These are phyloP conservation scores for Fragosphaeria purpurea DNA, from an alignment of 2,329 filamentous ascomycete species.

Conservation along the genomic window DNA sequence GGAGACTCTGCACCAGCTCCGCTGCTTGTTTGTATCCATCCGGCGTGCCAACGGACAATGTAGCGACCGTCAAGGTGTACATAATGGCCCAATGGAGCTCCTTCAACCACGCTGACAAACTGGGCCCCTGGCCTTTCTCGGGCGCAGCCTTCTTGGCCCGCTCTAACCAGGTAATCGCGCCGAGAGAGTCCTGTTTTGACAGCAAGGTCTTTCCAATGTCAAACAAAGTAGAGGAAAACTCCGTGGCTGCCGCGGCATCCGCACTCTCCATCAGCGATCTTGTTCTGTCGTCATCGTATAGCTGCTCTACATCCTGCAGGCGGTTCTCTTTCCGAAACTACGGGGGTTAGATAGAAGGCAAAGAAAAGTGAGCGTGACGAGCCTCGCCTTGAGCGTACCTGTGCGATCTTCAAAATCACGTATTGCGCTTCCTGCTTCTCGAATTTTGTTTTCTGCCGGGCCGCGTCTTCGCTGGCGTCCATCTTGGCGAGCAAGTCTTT, in stretches of 20 bases:
- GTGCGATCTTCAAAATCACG: slow-evolving; percentile 50
- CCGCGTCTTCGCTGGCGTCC: slow-evolving; percentile 20
- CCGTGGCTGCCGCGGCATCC: slow-evolving; percentile 45
- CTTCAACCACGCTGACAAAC: slow-evolving; percentile 38
- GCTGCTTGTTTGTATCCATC: slow-evolving; percentile 41
- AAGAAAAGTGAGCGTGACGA: neutral
- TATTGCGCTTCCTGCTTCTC: slow-evolving; percentile 49
- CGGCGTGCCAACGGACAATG: slow-evolving; percentile 36
- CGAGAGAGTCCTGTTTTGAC: slow-evolving; percentile 36
- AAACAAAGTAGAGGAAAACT: slow-evolving; percentile 57
- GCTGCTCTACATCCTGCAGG: slow-evolving; percentile 67
- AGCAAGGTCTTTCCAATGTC: slow-evolving; percentile 58
- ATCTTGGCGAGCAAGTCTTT: slow-evolving; percentile 17
- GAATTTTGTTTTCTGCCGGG: slow-evolving; percentile 5
- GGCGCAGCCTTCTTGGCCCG: slow-evolving; percentile 53
- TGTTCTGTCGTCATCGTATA: slow-evolving; percentile 50
- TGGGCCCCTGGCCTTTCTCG: slow-evolving; percentile 39
- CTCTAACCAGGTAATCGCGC: slow-evolving; percentile 63
- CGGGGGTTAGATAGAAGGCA: neutral
- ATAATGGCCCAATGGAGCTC: slow-evolving; percentile 58
- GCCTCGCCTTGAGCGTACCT: slow-evolving; percentile 39
- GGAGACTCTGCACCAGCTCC: slow-evolving; percentile 49
- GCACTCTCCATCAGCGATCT: slow-evolving; percentile 27
- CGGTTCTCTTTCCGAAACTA: slow-evolving; percentile 63
- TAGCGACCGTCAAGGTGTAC: slow-evolving; percentile 49